These are phyloP conservation scores for Petunia axillaris DNA, from an alignment of 257 asterid genomes.

Conservation along the genomic window DNA sequence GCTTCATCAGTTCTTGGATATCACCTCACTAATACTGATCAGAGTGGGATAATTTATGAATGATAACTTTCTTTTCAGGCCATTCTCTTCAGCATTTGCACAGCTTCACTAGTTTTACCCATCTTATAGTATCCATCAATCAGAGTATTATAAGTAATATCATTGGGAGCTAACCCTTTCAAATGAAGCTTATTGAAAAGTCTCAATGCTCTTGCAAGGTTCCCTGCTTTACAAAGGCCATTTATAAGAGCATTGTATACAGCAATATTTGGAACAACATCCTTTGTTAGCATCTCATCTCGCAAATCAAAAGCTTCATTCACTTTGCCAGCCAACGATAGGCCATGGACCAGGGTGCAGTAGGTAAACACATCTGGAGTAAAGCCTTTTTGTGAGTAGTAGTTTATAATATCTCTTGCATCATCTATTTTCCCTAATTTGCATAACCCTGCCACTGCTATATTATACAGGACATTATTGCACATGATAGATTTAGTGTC, in stretches of 20 bases:
- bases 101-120: slow-evolving; percentile 60
- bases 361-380: slow-evolving; percentile 86
- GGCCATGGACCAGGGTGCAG: slow-evolving; percentile 71
- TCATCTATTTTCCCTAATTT: slow-evolving; percentile 71
- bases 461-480: slow-evolving; percentile 67
- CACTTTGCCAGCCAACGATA: slow-evolving; percentile 62
- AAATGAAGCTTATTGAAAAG: slow-evolving; percentile 70
- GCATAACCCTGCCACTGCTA: slow-evolving; percentile 76
- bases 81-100: slow-evolving; percentile 69
- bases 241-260: slow-evolving; percentile 80
- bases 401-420: slow-evolving; percentile 57
- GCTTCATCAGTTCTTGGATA: slow-evolving; percentile 45
- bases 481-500: slow-evolving; percentile 47
- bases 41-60: slow-evolving; percentile 50
- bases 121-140: slow-evolving; percentile 65
- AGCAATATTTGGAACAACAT: slow-evolving; percentile 70
- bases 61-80: slow-evolving; percentile 62
- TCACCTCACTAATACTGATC: slow-evolving; percentile 48
- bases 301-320: slow-evolving; percentile 81
- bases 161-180: slow-evolving; percentile 68
- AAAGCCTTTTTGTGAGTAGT: slow-evolving; percentile 63
- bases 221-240: slow-evolving; percentile 83
- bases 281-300: slow-evolving; percentile 79
- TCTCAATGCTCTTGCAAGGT: slow-evolving; percentile 71
- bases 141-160: slow-evolving; percentile 75